Conservation (phyloP, 2,329 filamentous ascomycete genomes). For the Geosmithia putterillii region DNA sequence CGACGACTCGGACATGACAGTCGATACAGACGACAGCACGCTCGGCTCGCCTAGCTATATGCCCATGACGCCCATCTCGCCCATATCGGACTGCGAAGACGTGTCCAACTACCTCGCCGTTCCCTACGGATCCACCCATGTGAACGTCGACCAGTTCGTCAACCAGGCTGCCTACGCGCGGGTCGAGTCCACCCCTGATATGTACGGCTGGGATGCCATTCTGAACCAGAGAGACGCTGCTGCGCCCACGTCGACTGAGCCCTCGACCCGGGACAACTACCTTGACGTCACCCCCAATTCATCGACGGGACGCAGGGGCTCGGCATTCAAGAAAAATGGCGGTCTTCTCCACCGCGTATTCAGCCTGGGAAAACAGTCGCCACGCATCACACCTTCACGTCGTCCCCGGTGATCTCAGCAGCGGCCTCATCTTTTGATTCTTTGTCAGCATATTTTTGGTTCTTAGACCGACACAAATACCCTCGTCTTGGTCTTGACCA, state of each 20-base stretch:
- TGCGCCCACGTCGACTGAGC: neutral
- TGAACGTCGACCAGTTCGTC: conserved; percentile 1
- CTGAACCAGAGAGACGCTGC: conserved; percentile 7
- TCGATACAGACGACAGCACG: neutral
- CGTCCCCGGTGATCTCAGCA: neutral
- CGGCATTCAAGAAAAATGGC: conserved; percentile 1
- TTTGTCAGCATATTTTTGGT: neutral
- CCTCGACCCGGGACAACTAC: neutral
- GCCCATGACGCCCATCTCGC: neutral
- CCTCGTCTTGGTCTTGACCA: neutral
- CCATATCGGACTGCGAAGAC: conserved; percentile 1
- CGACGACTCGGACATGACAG: neutral
- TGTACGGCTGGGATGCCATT: conserved; percentile 44
- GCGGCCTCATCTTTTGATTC: neutral
- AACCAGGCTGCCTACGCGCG: conserved; percentile 10
- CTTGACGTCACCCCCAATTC: neutral
- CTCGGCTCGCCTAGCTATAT: neutral
- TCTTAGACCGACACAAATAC: neutral
- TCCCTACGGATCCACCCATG: neutral
- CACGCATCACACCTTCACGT: conserved; percentile 3
- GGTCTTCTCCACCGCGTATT: conserved; percentile 28
- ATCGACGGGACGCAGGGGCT: neutral
- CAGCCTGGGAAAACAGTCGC: conserved; percentile 15
- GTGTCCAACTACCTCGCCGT: conserved; percentile 4
- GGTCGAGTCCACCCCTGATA: conserved; percentile 14